Evolutionary conservation across 2,329 filamentous ascomycete genomes (phyloP), one percentile per base, ranked within the genome.

Genomic region (Cercospora sp.): DNA sequence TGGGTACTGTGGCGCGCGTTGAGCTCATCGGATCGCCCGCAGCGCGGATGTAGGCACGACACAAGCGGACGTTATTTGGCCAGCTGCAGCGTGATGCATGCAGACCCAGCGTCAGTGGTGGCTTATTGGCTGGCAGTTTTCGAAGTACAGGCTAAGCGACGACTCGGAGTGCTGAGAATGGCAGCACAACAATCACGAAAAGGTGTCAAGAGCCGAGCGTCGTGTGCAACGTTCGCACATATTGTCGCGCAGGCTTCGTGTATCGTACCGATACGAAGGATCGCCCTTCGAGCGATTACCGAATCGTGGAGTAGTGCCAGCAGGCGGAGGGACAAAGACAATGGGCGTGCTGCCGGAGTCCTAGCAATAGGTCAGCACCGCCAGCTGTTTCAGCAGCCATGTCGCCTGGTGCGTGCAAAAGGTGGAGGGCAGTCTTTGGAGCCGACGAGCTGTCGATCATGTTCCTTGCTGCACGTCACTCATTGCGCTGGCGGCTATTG

Each of bases 1-100:
- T 70, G 69, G 71, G 61, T 65, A 49, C 21, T 61, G 69, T 72
- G 71, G 71, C 71, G 71, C 45, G 65, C 43, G 63, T 55, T 61
- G 66, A 55, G 51, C 37, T 59, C 49, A 43, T 64, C 57, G 63
- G 55, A 71, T 66, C 34, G 67, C 45, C 45, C n/a, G 61, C 61
- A 53, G 43, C 28, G 40, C 65, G 62, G 63, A 45, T 63, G 55
- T 16, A 66, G 67, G 57, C 57, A 68, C 71, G 61, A 68, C 51
- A 66, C 49, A 37, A 66, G 60, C 69, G 63, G 37, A 63, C 63
- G 63, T 60, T 24, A 61, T 26, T 49, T 66, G 37, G 66, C 65
- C 67, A 61, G 61, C 66, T 65, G 67, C 69, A 69, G 69, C 65
- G 45, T 55, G 37, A 61, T 71, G 71, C 69, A 72, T 65, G 61